phyloP scores from a whole-genome alignment of 2,329 filamentous ascomycete genomes.

The Teratosphaeria nubilosa region DNA sequence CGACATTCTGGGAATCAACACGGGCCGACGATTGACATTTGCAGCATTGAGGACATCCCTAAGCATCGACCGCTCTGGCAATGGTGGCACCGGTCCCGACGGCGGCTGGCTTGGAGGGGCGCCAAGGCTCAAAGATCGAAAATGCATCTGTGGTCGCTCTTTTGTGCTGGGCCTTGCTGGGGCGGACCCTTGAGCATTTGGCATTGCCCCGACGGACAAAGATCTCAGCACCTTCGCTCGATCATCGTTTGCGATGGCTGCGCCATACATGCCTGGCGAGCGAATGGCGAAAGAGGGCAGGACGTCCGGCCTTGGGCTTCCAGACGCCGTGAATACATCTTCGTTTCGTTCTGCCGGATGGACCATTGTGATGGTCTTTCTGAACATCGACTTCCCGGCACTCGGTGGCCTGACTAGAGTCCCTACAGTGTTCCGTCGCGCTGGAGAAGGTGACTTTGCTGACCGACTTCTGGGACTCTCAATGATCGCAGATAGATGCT shows the following conservation, averaged over 20 bases:
- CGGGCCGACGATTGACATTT: constrained; percentile 6
- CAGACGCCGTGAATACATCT: constrained; percentile 11
- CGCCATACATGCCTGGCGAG: constrained; percentile 13
- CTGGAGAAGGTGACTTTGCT: constrained; percentile 17
- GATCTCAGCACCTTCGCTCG: constrained; percentile 13
- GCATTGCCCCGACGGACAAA: constrained; percentile 18
- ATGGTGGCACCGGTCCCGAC: constrained; percentile 32
- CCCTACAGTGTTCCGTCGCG: not conserved
- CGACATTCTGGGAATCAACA: constrained; percentile 28
- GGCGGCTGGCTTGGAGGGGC: constrained; percentile 29
- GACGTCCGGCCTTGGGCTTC: constrained; percentile 16
- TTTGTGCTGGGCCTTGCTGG: constrained; percentile 11
- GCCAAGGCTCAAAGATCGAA: constrained; percentile 26
- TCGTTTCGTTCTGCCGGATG: constrained; percentile 3
- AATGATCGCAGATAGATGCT: constrained; percentile 29
- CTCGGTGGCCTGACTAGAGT: not conserved
- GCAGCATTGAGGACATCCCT: constrained; percentile 1
- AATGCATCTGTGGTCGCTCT: constrained; percentile 14
- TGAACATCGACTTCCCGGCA: constrained; percentile 12
- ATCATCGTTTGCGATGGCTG: constrained; percentile 12
- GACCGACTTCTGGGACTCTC: constrained; percentile 27
- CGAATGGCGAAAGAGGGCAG: constrained; percentile 20
- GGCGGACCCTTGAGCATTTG: constrained; percentile 1
- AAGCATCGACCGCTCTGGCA: constrained; percentile 26
- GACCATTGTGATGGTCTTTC: constrained; percentile 5